Percentiles rank a stretch among this genome's conserved stretches.
phyloP scores from a whole-genome alignment of 441 rosid species.

The Euphorbia schlechtendalii region DNA sequence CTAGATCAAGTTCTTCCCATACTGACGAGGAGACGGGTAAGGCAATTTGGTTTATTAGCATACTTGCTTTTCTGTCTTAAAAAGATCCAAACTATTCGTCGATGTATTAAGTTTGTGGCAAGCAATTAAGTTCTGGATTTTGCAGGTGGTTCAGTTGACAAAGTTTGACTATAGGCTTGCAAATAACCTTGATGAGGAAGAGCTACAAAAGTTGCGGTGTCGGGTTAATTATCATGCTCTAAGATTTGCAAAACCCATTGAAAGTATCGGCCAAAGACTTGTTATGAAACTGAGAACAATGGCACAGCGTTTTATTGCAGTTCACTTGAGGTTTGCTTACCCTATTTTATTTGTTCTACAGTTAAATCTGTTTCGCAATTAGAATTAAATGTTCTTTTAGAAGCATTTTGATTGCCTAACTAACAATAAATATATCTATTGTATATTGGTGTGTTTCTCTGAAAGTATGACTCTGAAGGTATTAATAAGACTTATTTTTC shows the following conservation, averaged over 20 bases:
- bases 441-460: neutral
- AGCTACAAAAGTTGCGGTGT: conserved; percentile 88
- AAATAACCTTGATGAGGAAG: conserved; percentile 78
- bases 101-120: neutral
- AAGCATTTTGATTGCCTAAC: neutral
- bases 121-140: conserved; percentile 19
- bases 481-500: neutral
- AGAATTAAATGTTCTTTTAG: neutral
- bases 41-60: conserved; percentile 18
- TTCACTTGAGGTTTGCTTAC: conserved; percentile 69
- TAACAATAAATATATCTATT: conserved; percentile 2
- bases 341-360: conserved; percentile 4
- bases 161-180: conserved; percentile 98
- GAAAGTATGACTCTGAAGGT: neutral
- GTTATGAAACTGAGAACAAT: conserved; percentile 70
- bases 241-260: conserved; percentile 82
- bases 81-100: neutral
- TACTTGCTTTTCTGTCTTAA: neutral
- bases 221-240: conserved; percentile 86
- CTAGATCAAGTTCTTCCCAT: conserved; percentile 92
- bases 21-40: conserved; percentile 69
- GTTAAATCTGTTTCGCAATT: neutral
- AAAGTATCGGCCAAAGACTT: conserved; percentile 62
- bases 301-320: conserved; percentile 74
- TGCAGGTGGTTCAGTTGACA: conserved; percentile 92